Base-by-base conservation (phyloP, 2,329 filamentous ascomycete species). In the Plenodomus tracheiphilus region DNA sequence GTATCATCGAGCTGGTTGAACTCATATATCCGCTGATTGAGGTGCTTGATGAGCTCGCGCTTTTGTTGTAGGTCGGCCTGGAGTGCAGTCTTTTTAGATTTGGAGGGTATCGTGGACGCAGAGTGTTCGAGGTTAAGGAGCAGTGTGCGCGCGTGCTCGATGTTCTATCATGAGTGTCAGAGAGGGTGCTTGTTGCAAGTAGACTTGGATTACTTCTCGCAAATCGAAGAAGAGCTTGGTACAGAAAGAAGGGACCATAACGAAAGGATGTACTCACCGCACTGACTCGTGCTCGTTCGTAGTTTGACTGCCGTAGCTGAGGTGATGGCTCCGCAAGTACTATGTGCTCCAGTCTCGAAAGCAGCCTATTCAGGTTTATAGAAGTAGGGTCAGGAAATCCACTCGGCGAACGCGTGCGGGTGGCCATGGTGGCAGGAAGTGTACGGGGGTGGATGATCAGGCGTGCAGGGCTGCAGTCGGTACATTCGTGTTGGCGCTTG, bases 111-210 rank as follows among this genome's bases (percentile, higher is more conserved):
- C n/a, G 72, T 75, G 13, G 82, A 72, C 5, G 84, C 80, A 59
- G 88, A 83, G 61, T 89, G 87, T 68, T 91, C 89, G 36, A 91
- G 80, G 50, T 81, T 85, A 17, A 86, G 81, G 47, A 92, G 82
- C 22, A 89, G 79, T 0, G 79, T 80, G 35, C 85, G 83, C 17
- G 89, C 88, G 67, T 88, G 84, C 58, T 88, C 82, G 52, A 93
- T 77, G 62, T 91, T 92, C 83, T 89, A 10, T 16, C 8, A 4
- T 18, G 22, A 2, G 9, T 3, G 13, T 61, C 15, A 56, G 55
- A n/a, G 36, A 20, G 25, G 8, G 30, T 15, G 28, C 28, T 8
- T 32, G 9, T 32, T 15, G 7, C 6, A 4, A 15, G 28, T 32
- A 32, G 28, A 10, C 4, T 7, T 15, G 28, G 13, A 32, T 5